A percentile compares a stretch with the other conserved stretches of the same genome.
phyloP scores from a whole-genome alignment of 352 stramenopile genomes.

The Phytophthora brassicae region DNA sequence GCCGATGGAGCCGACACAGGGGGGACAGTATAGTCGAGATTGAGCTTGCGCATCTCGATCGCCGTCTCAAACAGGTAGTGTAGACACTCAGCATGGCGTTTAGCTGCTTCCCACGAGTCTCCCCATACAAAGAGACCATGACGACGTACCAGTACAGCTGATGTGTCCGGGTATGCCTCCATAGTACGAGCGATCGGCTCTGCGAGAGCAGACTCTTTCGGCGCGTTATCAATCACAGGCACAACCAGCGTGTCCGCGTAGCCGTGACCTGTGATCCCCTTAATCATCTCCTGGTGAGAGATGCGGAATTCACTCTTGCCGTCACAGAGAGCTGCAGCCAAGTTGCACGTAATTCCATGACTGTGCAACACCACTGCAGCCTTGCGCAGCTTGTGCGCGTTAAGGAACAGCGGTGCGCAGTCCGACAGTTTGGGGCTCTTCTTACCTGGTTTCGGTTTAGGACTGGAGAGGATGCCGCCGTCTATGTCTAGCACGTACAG shows the following conservation, averaged over 20 bases:
- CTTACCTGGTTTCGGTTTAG: slow-evolving; percentile 39
- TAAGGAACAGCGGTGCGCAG: slow-evolving; percentile 93
- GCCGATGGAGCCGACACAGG: slow-evolving; percentile 38
- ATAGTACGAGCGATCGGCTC: slow-evolving; percentile 88
- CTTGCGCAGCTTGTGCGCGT: slow-evolving; percentile 88
- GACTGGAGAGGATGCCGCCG: slow-evolving; percentile 71
- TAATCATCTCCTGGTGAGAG: slow-evolving; percentile 98
- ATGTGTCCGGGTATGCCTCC: slow-evolving; percentile 81
- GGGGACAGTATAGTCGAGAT: slow-evolving; percentile 69
- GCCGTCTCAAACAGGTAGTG: slow-evolving; percentile 96
- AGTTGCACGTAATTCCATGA: slow-evolving; percentile 83
- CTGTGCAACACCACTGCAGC: slow-evolving; percentile 79
- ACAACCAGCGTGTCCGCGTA: slow-evolving; percentile 94
- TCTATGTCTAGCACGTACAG: slow-evolving; percentile 94
- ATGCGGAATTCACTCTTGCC: slow-evolving; percentile 83
- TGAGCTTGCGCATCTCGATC: slow-evolving; percentile 89
- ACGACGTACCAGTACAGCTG: slow-evolving; percentile 93
- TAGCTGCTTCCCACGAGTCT: slow-evolving; percentile 94
- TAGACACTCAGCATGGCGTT: slow-evolving; percentile 95
- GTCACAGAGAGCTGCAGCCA: slow-evolving; percentile 91
- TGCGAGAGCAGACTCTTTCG: slow-evolving; percentile 91
- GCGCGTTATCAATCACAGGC: slow-evolving; percentile 97
- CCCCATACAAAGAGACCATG: slow-evolving; percentile 98
- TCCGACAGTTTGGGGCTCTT: slow-evolving; percentile 87
- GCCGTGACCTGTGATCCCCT: slow-evolving; percentile 91